phyloP scores from a whole-genome alignment of 2,329 filamentous ascomycete species.

The Bipolaris oryzae region DNA sequence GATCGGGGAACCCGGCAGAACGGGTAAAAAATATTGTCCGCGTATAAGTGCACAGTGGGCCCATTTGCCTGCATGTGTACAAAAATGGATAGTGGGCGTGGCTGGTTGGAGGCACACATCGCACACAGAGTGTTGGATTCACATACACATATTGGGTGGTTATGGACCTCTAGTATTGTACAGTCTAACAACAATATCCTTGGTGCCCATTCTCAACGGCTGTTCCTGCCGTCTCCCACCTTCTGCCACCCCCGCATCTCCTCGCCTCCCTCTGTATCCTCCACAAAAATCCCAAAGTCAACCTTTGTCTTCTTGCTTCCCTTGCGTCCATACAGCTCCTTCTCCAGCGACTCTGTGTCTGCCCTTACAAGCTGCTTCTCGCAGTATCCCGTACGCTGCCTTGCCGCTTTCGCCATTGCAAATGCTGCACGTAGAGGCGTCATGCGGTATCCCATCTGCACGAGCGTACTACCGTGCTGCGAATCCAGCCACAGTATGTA shows the following conservation, averaged over 20 bases:
- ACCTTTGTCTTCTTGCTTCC: constrained; percentile 23
- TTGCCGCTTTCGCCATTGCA: constrained; percentile 32
- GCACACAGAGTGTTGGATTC: too few species aligned
- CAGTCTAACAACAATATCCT: too few species aligned
- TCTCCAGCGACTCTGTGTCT: constrained; percentile 24
- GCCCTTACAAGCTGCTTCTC: constrained; percentile 25
- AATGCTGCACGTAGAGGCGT: constrained; percentile 43
- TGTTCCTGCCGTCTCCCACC: too few species aligned
- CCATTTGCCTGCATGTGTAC: too few species aligned
- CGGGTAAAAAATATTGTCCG: too few species aligned
- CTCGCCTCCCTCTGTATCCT: constrained; percentile 7
- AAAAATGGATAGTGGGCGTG: too few species aligned
- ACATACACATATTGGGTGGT: too few species aligned
- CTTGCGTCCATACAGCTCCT: constrained; percentile 24
- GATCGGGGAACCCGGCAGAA: too few species aligned
- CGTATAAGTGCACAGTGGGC: too few species aligned
- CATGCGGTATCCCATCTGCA: constrained; percentile 37
- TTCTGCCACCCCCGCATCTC: background rate
- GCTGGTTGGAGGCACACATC: too few species aligned
- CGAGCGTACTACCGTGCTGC: constrained; percentile 32
- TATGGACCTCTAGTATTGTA: too few species aligned
- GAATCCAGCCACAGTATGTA: constrained; percentile 47
- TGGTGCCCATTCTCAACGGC: background rate
- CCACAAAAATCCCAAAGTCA: constrained; percentile 18
- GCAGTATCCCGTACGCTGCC: constrained; percentile 27